A percentile compares a stretch with the other conserved stretches of the same genome.
Conservation (phyloP, 2,329 filamentous ascomycete species). For the Aspergillus ibericus region DNA sequence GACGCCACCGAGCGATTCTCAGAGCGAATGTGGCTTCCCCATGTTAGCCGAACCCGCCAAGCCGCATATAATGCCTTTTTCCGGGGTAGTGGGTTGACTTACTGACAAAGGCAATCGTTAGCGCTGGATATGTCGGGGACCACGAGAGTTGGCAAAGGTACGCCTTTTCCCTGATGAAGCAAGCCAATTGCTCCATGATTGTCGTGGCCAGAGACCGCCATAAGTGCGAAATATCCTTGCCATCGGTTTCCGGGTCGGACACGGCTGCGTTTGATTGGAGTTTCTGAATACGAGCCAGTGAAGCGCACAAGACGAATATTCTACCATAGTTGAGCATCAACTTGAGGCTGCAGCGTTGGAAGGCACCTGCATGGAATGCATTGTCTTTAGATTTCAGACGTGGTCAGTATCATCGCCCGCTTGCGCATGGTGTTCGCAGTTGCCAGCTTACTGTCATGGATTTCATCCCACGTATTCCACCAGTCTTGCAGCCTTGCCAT, state of each 20-base stretch:
- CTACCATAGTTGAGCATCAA: slow-evolving; percentile 36
- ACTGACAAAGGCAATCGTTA: slow-evolving; percentile 40
- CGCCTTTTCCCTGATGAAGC: slow-evolving; percentile 33
- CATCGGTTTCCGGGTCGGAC: slow-evolving; percentile 22
- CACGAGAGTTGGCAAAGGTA: slow-evolving; percentile 37
- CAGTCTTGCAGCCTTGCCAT: slow-evolving; percentile 34
- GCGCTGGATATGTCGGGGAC: slow-evolving; percentile 36
- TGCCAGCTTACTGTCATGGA: slow-evolving; percentile 31
- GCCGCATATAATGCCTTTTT: neutral
- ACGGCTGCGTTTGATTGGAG: slow-evolving; percentile 25
- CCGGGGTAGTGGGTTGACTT: slow-evolving; percentile 18
- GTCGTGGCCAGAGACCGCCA: slow-evolving; percentile 34
- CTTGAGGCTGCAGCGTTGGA: slow-evolving; percentile 37
- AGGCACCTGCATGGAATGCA: slow-evolving; percentile 37
- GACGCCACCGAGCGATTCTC: slow-evolving; percentile 36
- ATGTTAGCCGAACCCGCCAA: neutral
- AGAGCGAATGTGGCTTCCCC: slow-evolving; percentile 34
- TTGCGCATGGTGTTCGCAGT: neutral
- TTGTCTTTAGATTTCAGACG: slow-evolving; percentile 24
- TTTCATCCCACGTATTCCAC: slow-evolving; percentile 38
- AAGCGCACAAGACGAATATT: slow-evolving; percentile 34
- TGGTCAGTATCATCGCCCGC: neutral
- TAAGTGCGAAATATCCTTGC: slow-evolving; percentile 26
- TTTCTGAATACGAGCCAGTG: slow-evolving; percentile 36
- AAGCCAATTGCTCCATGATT: slow-evolving; percentile 35